Evolutionary conservation across 140 eudicot genomes (phyloP), one percentile per base, ranked within the genome.

Genomic region (Cichorium intybus): DNA sequence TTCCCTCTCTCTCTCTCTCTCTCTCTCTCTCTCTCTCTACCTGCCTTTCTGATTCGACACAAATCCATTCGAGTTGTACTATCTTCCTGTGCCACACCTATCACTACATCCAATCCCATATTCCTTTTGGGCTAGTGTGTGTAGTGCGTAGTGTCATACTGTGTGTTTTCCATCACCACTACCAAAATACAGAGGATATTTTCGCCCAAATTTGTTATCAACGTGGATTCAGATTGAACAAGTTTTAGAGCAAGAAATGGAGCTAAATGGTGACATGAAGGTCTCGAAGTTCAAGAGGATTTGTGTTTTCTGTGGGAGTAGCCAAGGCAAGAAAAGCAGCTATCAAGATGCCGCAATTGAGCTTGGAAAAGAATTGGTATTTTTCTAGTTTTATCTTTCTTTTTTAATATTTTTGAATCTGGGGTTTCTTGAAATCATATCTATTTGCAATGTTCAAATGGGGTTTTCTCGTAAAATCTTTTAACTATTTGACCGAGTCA

Each of bases 301-400:
- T 58, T 89, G 97, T 86, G 97, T 89, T 14, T 89, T 89, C 60
- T 90, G 97, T 73, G 97, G 96, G 43, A 90, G 97, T 64, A 90
- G 97, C 51, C 97, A 87, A 72, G 97, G 97, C 58, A 90, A 87
- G 76, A 90, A 90, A 79, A 74, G 50, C 31, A 87, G 94, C 82
- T 90, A 90, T 64, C 97, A 90, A 62, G 96, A 90, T 74, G 94
- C 97, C 78, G 96, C 97, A 53, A 65, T 84, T 87, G 96, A 87
- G 68, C 97, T 90, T 37, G 97, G 90, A 52, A 75, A 80, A 46
- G 95, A 81, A 75, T 56, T 90, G 95, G 95, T 90, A 76, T 24
- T 22, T 8, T 1, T 20, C 28, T 23, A 6, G 39, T 27, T 46
- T 0, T 4, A 16, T 28, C 7, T 14, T 66, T 34, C 5, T 14